Conservation (phyloP, 2,329 filamentous ascomycete species). For the Aspergillus nomiae region DNA sequence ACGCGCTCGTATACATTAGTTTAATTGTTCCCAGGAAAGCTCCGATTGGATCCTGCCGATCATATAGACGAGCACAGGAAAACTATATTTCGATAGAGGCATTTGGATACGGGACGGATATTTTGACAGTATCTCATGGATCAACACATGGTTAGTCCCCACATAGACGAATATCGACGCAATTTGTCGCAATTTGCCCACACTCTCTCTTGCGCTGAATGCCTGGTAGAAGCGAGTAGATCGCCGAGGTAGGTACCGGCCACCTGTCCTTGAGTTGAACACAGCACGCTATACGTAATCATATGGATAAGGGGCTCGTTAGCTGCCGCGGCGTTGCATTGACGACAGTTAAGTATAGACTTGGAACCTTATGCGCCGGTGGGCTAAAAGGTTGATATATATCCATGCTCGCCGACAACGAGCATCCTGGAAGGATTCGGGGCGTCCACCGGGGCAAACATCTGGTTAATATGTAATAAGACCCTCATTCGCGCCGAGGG, state of each 20-base stretch:
- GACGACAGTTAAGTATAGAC: neutral
- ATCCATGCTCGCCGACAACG: neutral
- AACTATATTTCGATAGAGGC: neutral
- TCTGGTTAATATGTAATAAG: neutral
- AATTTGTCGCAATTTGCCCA: neutral
- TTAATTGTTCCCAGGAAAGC: neutral
- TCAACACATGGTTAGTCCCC: neutral
- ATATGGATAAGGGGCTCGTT: neutral
- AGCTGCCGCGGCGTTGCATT: neutral
- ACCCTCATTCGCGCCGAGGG: constrained; percentile 3
- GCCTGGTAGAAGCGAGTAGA: neutral
- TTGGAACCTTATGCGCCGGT: neutral
- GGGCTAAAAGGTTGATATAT: neutral
- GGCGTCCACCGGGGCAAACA: neutral
- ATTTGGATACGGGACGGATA: neutral
- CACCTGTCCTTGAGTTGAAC: neutral
- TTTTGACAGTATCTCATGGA: neutral
- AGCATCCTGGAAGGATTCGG: neutral
- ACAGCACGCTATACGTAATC: constrained; percentile 2
- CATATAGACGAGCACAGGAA: neutral
- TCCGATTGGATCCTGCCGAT: neutral
- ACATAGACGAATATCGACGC: neutral
- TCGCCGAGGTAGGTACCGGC: neutral
- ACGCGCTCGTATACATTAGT: neutral
- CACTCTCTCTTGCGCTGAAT: neutral